phyloP scores from a whole-genome alignment of 2,329 filamentous ascomycete species.

The Colletotrichum tropicale region DNA sequence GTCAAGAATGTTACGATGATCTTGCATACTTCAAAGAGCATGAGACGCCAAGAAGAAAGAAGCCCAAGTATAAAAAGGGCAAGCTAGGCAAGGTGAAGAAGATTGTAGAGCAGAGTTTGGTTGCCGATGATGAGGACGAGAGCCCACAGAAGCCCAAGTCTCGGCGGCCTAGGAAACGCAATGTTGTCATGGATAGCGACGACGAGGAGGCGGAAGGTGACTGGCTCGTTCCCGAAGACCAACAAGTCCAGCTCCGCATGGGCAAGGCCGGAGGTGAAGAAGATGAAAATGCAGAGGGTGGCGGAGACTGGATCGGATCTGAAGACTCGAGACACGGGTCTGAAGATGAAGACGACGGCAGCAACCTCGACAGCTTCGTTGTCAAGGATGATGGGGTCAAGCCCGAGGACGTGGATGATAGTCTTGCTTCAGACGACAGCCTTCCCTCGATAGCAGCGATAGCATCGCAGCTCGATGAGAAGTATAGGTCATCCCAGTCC shows the following conservation, averaged over 20 bases:
- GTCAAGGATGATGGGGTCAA: conserved; percentile 52
- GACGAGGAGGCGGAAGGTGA: conserved; percentile 74
- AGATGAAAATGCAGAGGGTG: conserved; percentile 87
- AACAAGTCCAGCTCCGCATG: conserved; percentile 65
- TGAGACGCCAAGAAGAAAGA: conserved; percentile 45
- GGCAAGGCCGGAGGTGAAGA: conserved; percentile 84
- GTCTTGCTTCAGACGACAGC: conserved; percentile 35
- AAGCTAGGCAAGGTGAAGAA: conserved; percentile 29
- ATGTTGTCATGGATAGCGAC: conserved; percentile 69
- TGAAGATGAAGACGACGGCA: conserved; percentile 59
- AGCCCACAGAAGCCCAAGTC: conserved; percentile 24
- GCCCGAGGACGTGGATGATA: conserved; percentile 32
- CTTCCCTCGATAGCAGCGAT: conserved; percentile 42
- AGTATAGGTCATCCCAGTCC: not conserved
- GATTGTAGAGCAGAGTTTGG: conserved; percentile 22
- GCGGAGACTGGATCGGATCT: conserved; percentile 77
- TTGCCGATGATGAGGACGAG: conserved; percentile 2
- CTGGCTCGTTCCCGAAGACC: conserved; percentile 77
- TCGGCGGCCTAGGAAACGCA: conserved; percentile 52
- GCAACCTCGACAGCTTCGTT: conserved; percentile 60
- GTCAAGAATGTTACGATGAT: conserved; percentile 77
- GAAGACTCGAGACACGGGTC: conserved; percentile 68
- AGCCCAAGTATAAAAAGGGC: conserved; percentile 41
- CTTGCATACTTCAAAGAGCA: conserved; percentile 65
- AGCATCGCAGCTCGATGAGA: conserved; percentile 33